Conservation (phyloP, 176 grass and related monocot species). For the maize (Zea mays) region Zm-B73-REFERENCE-NAM-5.0 NC_050096.1:303930501-303931000, state of each 20-base stretch:
- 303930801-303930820: neutral
- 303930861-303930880: slow-evolving; percentile 45
- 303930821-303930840: slow-evolving; percentile 19
- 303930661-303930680: neutral
- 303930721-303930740: no score
- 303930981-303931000: slow-evolving; percentile 38
- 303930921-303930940: slow-evolving; percentile 50
- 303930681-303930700: neutral
- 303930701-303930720: no score
- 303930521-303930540: neutral
- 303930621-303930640: neutral
- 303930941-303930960: slow-evolving; percentile 12
- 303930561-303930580: neutral
- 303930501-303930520: neutral
- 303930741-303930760: no score
- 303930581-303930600: neutral
- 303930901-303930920: slow-evolving; percentile 43
- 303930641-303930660: neutral
- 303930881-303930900: slow-evolving; percentile 29
- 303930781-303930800: no score
- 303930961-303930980: slow-evolving; percentile 19
- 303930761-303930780: neutral
- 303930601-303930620: neutral
- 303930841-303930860: slow-evolving; percentile 32
- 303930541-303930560: neutral